Evolutionary conservation across 2,329 filamentous ascomycete genomes (phyloP).

Genomic region (Elsinoe perseae): DNA sequence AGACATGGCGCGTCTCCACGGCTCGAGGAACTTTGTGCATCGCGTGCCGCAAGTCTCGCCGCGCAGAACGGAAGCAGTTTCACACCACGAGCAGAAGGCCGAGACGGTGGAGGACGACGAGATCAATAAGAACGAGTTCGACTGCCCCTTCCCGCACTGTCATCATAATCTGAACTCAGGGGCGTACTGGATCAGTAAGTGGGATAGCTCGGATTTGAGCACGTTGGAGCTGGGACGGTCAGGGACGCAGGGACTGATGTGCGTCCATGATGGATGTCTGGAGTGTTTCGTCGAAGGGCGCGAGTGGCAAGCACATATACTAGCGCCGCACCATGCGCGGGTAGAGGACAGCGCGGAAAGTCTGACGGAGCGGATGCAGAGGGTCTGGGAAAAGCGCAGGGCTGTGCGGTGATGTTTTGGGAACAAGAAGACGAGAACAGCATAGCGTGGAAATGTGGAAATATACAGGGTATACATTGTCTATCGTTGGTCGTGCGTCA

Average conservation of each 20-base stretch:
- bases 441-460: background rate
- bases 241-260: constrained; percentile 12
- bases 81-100: background rate
- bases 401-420: background rate
- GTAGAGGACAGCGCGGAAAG: background rate
- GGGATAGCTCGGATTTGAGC: background rate
- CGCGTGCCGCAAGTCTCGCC: background rate
- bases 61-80: background rate
- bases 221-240: background rate
- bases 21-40: background rate
- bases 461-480: constrained; percentile 8
- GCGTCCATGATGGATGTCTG: constrained; percentile 23
- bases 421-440: background rate
- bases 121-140: background rate
- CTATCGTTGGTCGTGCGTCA: constrained; percentile 4
- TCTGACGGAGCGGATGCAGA: background rate
- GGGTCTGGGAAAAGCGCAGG: background rate
- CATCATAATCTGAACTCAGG: background rate
- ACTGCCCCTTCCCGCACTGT: constrained; percentile 6
- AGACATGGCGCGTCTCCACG: background rate
- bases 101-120: background rate
- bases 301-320: constrained; percentile 24
- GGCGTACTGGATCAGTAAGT: background rate
- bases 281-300: constrained; percentile 20
- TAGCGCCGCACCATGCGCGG: constrained; percentile 23